phyloP scores from a whole-genome alignment of 23 red algal genomes.

The Rhodosorus marinus region DNA sequence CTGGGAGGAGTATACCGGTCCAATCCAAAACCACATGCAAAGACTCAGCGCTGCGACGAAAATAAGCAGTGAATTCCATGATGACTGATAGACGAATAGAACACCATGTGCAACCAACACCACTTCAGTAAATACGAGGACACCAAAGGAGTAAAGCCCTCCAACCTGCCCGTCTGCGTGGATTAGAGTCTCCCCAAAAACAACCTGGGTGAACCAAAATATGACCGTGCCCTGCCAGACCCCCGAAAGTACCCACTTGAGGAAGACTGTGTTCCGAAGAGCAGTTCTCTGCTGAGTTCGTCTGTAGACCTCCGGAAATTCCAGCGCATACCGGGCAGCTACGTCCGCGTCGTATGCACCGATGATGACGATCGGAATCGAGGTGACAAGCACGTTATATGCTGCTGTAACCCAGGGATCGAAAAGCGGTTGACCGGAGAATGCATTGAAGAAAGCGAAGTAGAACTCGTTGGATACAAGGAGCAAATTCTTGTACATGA shows the following conservation, averaged over 20 bases:
- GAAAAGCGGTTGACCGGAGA: slow-evolving; percentile 19
- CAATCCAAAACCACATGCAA: slow-evolving; percentile 22
- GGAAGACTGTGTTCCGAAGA: neutral
- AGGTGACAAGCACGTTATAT: slow-evolving; percentile 36
- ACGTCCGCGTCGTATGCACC: slow-evolving; percentile 30
- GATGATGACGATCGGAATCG: slow-evolving; percentile 13
- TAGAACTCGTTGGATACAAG: slow-evolving; percentile 12
- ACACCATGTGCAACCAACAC: slow-evolving; percentile 4
- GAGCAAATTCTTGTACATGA: slow-evolving; percentile 25
- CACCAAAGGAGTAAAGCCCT: slow-evolving; percentile 27
- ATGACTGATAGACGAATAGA: slow-evolving; percentile 30
- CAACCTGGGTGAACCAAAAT: slow-evolving; percentile 4
- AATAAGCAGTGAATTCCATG: slow-evolving; percentile 34
- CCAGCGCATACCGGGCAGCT: slow-evolving; percentile 3
- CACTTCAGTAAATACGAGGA: slow-evolving; percentile 3
- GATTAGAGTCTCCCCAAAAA: slow-evolving; percentile 2
- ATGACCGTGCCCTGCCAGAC: slow-evolving; percentile 9
- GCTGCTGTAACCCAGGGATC: slow-evolving; percentile 18
- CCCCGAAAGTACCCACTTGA: slow-evolving; percentile 7
- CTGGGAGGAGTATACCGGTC: slow-evolving; percentile 24
- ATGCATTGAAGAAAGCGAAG: slow-evolving; percentile 9
- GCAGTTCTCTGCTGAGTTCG: slow-evolving; percentile 5
- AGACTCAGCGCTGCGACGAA: slow-evolving; percentile 15
- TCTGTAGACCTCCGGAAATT: slow-evolving; percentile 17
- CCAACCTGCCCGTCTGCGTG: slow-evolving; percentile 37